Evolutionary conservation across 257 asterid genomes (phyloP), one percentile per base, ranked within the genome.

Genomic region (Linaria vulgaris): DNA sequence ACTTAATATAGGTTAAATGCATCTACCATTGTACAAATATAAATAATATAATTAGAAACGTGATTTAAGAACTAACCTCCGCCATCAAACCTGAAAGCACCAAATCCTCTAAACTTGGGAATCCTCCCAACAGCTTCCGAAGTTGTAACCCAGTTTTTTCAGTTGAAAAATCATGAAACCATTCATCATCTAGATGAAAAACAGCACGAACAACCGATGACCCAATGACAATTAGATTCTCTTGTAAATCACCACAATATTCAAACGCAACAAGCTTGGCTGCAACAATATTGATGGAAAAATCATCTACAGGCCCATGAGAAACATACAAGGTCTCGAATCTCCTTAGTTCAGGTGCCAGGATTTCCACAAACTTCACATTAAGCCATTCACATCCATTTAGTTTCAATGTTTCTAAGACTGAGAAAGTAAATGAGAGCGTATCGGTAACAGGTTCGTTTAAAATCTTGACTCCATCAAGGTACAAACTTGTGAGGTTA

Each of bases 371-470:
- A 27, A 16, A 45, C 12, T 25, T 25, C 30, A 46, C 57, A 2
- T 61, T 61, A 12, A 61, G 7, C 67, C 67, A 61, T 20, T 21
- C 20, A 17, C 65, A 59, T 3, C 22, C 1, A 6, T 1, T 9
- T 59, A 59, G 53, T 15, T 41, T n/a, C n/a, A n/a, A n/a, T n/a
- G n/a, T n/a, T n/a, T n/a, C n/a, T n/a, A n/a, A n/a, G n/a, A n/a
- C n/a, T 6, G 65, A 41, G 37, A 59, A 43, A 7, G 13, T 55
- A 34, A 55, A 27, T 5, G 5, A 1, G 10, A 55, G 12, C 0
- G 43, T 25, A 38, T 16, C 21, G 9, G 24, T 6, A 59, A 39
- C 3, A 59, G 21, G 15, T 5, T 59, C 53, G 5, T 22, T 59
- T 43, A 0, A 53, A 39, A 59, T 41, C 38, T 59, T 37, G 2